Evolutionary conservation across 306 rosid species (phyloP).

Genomic region (Prunus mongolica): DNA sequence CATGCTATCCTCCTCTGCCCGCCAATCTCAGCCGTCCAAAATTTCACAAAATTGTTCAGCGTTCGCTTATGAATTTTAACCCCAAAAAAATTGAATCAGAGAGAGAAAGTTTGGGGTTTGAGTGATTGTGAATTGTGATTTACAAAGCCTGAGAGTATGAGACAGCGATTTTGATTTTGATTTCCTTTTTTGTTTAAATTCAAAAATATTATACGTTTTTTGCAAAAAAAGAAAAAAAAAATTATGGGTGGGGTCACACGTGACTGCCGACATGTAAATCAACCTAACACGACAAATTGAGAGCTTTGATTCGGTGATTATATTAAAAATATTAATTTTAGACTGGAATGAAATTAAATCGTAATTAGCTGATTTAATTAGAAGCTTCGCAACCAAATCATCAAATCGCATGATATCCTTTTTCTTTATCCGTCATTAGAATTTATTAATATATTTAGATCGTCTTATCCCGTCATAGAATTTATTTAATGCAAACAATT

Average conservation of each 20-base stretch:
- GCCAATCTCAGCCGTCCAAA: slow-evolving; percentile 2
- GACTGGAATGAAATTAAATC: too few relatives aligned
- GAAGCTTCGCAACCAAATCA: too few relatives aligned
- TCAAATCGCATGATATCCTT: too few relatives aligned
- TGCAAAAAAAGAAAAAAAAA: too few relatives aligned
- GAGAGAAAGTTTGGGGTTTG: not conserved
- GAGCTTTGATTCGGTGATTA: too few relatives aligned
- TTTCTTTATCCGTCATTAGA: too few relatives aligned
- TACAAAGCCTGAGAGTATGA: not conserved
- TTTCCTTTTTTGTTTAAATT: not conserved
- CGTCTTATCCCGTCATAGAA: too few relatives aligned
- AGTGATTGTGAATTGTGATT: not conserved
- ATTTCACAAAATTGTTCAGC: not conserved
- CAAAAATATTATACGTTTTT: not conserved
- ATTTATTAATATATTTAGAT: too few relatives aligned
- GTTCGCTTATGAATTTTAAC: not conserved
- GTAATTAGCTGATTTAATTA: too few relatives aligned
- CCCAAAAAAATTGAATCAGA: not conserved
- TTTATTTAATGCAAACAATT: too few relatives aligned
- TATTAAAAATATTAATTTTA: too few relatives aligned
- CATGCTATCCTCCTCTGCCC: slow-evolving; percentile 17
- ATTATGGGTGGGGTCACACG: not conserved
- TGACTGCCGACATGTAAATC: slow-evolving; percentile 1
- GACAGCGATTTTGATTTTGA: not conserved
- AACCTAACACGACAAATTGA: not conserved